These are phyloP conservation scores for Prillingera fragicola DNA, from an alignment of 1,284 basidiomycete genomes.

Conservation along the genomic window DNA sequence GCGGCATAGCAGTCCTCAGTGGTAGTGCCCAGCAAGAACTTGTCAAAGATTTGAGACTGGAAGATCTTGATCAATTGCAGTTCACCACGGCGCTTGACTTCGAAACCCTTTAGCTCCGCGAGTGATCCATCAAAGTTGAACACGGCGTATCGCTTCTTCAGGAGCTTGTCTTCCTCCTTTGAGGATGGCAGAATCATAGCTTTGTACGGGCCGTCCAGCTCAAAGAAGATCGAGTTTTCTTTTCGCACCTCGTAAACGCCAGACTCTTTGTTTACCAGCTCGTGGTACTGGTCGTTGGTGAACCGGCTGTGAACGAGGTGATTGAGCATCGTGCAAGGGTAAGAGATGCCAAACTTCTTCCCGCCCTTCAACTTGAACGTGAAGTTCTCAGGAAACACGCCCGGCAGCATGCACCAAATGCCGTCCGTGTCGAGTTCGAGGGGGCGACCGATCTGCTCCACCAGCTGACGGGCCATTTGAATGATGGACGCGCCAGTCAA, in stretches of 20 bases:
- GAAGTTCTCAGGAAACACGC: conserved; percentile 97
- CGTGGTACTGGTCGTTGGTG: conserved; percentile 98
- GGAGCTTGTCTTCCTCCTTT: conserved; percentile 96
- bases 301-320: conserved; percentile 93
- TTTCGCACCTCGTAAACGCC: conserved; percentile 82
- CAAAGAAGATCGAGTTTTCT: conserved; percentile 99
- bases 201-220: conserved; percentile 95
- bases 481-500: conserved; percentile 98
- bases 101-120: conserved; percentile 97
- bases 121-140: conserved; percentile 97
- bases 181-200: conserved; percentile 99
- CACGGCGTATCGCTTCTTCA: conserved; percentile 99
- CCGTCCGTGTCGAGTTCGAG: conserved; percentile 98
- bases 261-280: conserved; percentile 69
- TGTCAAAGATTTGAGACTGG: conserved; percentile 97
- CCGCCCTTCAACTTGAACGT: conserved; percentile 85
- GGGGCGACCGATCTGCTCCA: conserved; percentile 95
- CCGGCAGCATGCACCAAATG: conserved; percentile 99
- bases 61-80: conserved; percentile 99
- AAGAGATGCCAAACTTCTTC: conserved; percentile 87
- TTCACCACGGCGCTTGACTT: conserved; percentile 96
- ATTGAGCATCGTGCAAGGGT: conserved; percentile 99
- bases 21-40: conserved; percentile 86
- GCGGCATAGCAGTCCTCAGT: conserved; percentile 93
- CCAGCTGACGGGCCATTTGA: conserved; percentile 97